Base-by-base conservation (phyloP, 306 rosid species). In the Lotus japonicus region DNA sequence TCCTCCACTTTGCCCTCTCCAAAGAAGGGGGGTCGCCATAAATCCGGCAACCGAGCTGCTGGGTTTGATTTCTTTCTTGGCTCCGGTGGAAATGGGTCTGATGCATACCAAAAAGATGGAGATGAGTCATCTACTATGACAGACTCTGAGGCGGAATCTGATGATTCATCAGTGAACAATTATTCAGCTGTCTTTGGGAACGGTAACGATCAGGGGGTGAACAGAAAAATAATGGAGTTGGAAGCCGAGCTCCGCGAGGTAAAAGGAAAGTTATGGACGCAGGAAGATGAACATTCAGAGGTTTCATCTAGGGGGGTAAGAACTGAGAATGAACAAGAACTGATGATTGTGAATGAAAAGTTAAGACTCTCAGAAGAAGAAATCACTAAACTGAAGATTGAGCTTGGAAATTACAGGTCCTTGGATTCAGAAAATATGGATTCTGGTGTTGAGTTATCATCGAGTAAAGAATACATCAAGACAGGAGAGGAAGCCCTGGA, bases 1-100 rank as follows among this genome's bases (percentile, higher is more conserved):
- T 58, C 86, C 64, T 71, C 80, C 39, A 33, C 77, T 38, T 63
- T 68, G 77, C 69, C 84, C 19, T 77, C 95, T 77, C 86, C 95
- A 39, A 80, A 18, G 44, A 81, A 45, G 70, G 57, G 71, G 41
- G 66, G 79, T 6, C 97, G 78, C 26, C 86, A 76, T 18, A 82
- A 68, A 81, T 82, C 91, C 19, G 54, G 84, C 26, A 83, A 70
- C 71, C 90, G 99, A 58, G 96, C 99, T 66, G 92, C 97, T 13
- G 99, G 99, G 55, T 94, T 94, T 77, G 99, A 90, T 56, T 80
- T 71, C 90, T 94, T 94, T 74, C 99, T 90, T 72, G 99, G 99
- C 41, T 21, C 90, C 7, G 80, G 91, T 66, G 92, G 84, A 41
- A 85, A 76, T 79, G 81, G 65, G 68, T 82, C 83, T 10, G 96